phyloP scores from a whole-genome alignment of 345 rosid species.

The Litchi chinensis region DNA sequence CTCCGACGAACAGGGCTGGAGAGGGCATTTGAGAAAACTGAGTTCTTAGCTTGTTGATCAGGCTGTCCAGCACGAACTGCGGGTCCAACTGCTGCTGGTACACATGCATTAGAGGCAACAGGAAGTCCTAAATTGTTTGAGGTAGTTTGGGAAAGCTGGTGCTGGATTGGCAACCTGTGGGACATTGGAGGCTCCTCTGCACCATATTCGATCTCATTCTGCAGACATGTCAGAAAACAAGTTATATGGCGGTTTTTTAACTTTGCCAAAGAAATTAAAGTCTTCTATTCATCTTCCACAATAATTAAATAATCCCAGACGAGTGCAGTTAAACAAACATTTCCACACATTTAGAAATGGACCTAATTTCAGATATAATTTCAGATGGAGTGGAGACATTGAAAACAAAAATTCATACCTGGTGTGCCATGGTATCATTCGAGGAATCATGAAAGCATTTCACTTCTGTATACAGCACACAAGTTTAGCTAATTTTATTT shows the following conservation, averaged over 20 bases:
- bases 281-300: constrained; percentile 1
- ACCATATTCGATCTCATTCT: constrained; percentile 78
- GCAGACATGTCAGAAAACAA: constrained; percentile 17
- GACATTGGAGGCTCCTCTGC: constrained; percentile 60
- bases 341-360: background rate
- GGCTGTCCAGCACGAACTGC: constrained; percentile 38
- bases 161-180: constrained; percentile 50
- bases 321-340: background rate
- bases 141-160: constrained; percentile 36
- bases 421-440: background rate
- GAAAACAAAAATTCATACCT: background rate
- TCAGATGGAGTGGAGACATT: background rate
- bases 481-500: constrained; percentile 1
- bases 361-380: background rate
- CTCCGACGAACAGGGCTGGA: constrained; percentile 75
- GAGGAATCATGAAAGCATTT: background rate
- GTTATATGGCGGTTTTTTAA: background rate
- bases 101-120: constrained; percentile 40
- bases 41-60: constrained; percentile 54
- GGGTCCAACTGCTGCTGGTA: constrained; percentile 26
- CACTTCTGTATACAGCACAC: background rate
- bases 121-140: constrained; percentile 30
- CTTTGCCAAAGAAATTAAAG: background rate
- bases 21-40: constrained; percentile 54
- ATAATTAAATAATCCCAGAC: background rate